Evolutionary conservation across 306 rosid genomes (phyloP).

Genomic region (Pterocarpus macrocarpus): DNA sequence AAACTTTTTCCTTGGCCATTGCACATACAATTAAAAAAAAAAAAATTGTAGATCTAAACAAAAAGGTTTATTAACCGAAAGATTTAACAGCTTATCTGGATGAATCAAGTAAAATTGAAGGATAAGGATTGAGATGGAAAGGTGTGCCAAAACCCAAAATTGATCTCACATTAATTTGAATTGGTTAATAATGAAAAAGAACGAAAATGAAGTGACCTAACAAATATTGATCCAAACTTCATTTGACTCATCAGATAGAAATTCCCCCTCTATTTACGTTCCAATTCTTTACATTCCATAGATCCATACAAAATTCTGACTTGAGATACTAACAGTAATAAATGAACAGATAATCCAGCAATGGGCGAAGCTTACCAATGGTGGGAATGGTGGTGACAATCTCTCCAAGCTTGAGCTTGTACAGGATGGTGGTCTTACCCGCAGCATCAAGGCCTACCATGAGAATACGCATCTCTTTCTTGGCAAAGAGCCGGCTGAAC

Average conservation of each 20-base stretch:
- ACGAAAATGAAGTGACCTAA: too few species aligned
- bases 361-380: slow-evolving; percentile 62
- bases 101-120: not conserved
- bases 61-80: not conserved
- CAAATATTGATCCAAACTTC: not conserved
- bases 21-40: not conserved
- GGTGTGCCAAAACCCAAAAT: not conserved
- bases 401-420: slow-evolving; percentile 97
- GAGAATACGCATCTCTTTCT: slow-evolving; percentile 96
- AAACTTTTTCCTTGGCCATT: not conserved
- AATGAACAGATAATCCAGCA: not conserved
- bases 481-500: slow-evolving; percentile 90
- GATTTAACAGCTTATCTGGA: not conserved
- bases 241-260: slow-evolving; percentile 7
- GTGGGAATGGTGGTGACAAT: slow-evolving; percentile 98
- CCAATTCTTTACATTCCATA: not conserved
- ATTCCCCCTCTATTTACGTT: not conserved
- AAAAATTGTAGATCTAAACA: not conserved
- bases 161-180: not conserved
- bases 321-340: not conserved
- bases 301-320: not conserved
- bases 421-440: slow-evolving; percentile 95
- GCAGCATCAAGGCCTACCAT: slow-evolving; percentile 99
- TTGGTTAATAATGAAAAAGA: not conserved
- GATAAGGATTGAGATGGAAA: not conserved